Conservation (phyloP, 2,329 filamentous ascomycete genomes). For the Aspergillus aculeatus region DNA sequence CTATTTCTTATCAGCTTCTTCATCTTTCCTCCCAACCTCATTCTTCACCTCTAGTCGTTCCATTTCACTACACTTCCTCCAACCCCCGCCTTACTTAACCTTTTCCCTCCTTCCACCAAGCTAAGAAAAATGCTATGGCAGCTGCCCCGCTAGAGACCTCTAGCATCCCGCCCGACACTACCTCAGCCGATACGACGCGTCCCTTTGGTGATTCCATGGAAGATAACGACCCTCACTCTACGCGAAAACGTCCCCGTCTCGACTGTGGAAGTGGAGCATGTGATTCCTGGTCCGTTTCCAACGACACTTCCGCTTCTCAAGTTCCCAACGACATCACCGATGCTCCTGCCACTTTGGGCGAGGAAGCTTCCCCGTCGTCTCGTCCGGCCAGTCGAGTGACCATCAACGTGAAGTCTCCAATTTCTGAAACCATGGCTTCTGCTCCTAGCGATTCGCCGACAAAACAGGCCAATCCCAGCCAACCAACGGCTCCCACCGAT, state of each 20-base stretch:
- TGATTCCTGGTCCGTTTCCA: slow-evolving; percentile 34
- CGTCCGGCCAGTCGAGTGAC: slow-evolving; percentile 47
- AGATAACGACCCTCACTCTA: slow-evolving; percentile 38
- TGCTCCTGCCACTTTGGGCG: slow-evolving; percentile 29
- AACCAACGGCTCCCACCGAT: slow-evolving; percentile 15
- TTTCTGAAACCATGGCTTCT: slow-evolving; percentile 19
- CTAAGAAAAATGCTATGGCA: slow-evolving; percentile 45
- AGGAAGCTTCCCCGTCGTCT: slow-evolving; percentile 29
- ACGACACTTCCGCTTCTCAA: slow-evolving; percentile 22
- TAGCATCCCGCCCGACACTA: slow-evolving; percentile 41
- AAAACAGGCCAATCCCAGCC: slow-evolving; percentile 17
- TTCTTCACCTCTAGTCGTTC: slow-evolving; percentile 1
- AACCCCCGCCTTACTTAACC: background rate
- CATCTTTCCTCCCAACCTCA: background rate
- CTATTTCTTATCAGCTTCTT: background rate
- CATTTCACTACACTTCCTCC: slow-evolving; percentile 1
- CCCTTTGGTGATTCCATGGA: slow-evolving; percentile 40
- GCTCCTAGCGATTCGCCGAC: slow-evolving; percentile 13
- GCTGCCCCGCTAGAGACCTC: slow-evolving; percentile 47
- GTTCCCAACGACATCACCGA: slow-evolving; percentile 23
- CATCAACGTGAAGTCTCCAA: slow-evolving; percentile 47
- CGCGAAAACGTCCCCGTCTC: slow-evolving; percentile 49
- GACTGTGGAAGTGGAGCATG: slow-evolving; percentile 43
- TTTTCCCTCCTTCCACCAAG: background rate
- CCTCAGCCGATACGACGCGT: slow-evolving; percentile 31